Percentiles rank a stretch among this genome's conserved stretches.
These are phyloP conservation scores for Didymellaceae sp. DNA, from an alignment of 2,329 filamentous ascomycete species.

Conservation along the genomic window DNA sequence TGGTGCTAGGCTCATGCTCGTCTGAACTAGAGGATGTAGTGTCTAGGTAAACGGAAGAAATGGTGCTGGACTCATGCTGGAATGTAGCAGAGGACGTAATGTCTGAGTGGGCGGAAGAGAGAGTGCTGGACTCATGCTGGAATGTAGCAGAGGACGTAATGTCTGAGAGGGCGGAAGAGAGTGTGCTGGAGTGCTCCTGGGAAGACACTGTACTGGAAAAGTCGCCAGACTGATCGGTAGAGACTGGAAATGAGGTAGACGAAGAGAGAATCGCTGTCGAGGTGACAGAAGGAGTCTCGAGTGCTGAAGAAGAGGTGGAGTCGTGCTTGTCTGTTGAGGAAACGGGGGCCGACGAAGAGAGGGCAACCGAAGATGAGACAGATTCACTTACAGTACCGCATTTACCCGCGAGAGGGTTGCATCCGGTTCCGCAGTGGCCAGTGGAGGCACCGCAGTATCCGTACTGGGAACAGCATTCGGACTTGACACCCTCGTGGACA, in stretches of 20 bases:
- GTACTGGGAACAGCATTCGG: conserved; percentile 55
- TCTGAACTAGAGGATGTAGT: conserved; percentile 14
- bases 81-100: conserved; percentile 16
- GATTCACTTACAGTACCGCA: conserved; percentile 2
- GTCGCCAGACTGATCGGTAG: conserved; percentile 17
- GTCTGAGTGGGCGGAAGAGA: conserved; percentile 14
- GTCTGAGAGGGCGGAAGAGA: conserved; percentile 10
- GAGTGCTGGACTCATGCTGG: conserved; percentile 10
- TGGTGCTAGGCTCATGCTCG: conserved; percentile 9
- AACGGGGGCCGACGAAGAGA: conserved; percentile 19
- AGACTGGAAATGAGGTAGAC: conserved; percentile 17
- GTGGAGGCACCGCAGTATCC: conserved; percentile 49
- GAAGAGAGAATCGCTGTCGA: conserved; percentile 16
- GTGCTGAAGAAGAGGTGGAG: conserved; percentile 14
- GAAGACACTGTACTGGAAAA: too few species aligned
- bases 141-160: conserved; percentile 13
- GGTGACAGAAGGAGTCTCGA: conserved; percentile 9
- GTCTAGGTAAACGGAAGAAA: conserved; percentile 14
- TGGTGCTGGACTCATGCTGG: conserved; percentile 10
- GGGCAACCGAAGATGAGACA: conserved; percentile 19
- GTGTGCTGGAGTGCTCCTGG: conserved; percentile 9
- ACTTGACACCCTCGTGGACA: conserved; percentile 34
- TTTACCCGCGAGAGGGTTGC: conserved; percentile 39
- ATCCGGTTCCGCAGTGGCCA: conserved; percentile 44
- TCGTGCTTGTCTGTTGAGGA: conserved; percentile 14